Evolutionary conservation across 495 filamentous ascomycete species (phyloP).

Genomic region (Neurospora sp.): DNA sequence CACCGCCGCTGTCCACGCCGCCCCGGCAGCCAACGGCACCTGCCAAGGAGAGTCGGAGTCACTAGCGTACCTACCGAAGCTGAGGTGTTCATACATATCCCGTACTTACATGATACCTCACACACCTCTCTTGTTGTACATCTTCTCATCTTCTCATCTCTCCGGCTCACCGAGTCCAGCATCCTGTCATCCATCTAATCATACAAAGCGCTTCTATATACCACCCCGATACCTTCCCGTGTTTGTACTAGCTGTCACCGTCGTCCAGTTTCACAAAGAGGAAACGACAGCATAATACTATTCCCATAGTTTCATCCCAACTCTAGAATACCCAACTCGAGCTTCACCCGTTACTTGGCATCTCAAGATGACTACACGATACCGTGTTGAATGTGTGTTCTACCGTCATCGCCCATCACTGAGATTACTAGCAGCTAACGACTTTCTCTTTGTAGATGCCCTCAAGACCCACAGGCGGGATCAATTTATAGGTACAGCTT

Average conservation of each 20-base stretch:
- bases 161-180: background rate
- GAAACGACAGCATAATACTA: background rate
- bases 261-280: background rate
- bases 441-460: slow-evolving; percentile 47
- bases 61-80: background rate
- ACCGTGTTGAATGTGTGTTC: slow-evolving; percentile 74
- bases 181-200: background rate
- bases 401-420: slow-evolving; percentile 1
- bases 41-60: background rate
- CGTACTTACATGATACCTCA: background rate
- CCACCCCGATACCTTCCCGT: background rate
- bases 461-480: slow-evolving; percentile 82
- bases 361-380: slow-evolving; percentile 69
- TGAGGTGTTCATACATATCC: background rate
- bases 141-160: background rate
- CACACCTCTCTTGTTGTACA: background rate
- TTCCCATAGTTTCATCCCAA: background rate
- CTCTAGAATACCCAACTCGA: background rate
- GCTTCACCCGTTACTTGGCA: background rate
- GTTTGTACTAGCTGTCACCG: background rate
- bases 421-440: slow-evolving; percentile 5
- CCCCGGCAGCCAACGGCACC: background rate
- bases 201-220: background rate
- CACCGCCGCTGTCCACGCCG: background rate
- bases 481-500: slow-evolving; percentile 58